Percentiles rank a stretch among this genome's conserved stretches.
phyloP scores from a whole-genome alignment of 2,329 filamentous ascomycete species.

The Penicillium sclerotiorum region DNA sequence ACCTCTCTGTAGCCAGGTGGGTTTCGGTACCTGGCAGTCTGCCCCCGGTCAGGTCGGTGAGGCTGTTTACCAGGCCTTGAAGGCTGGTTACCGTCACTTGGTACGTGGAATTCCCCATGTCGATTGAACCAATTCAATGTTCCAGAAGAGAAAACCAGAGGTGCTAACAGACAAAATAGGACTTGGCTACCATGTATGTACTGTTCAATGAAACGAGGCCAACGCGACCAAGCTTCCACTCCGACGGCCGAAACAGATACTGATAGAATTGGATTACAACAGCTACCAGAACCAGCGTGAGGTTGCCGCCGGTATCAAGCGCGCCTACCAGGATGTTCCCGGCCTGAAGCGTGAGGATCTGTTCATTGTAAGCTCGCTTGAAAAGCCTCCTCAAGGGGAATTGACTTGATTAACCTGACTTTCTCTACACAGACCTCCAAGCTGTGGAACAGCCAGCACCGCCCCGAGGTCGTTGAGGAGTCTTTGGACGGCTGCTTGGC shows the following conservation, averaged over 20 bases:
- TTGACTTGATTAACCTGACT: background rate
- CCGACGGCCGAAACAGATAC: background rate
- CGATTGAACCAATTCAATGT: background rate
- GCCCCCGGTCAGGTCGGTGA: constrained; percentile 43
- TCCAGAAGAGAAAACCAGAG: background rate
- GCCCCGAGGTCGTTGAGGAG: constrained; percentile 54
- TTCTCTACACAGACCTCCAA: constrained; percentile 54
- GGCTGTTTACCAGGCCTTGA: constrained; percentile 43
- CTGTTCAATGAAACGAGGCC: too few species aligned
- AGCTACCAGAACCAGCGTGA: constrained; percentile 37
- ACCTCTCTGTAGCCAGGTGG: constrained; percentile 34
- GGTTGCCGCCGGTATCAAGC: constrained; percentile 15
- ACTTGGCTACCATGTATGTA: constrained; percentile 44
- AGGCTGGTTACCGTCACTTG: constrained; percentile 45
- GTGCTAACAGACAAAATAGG: constrained; percentile 21
- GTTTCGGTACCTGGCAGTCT: constrained; percentile 46
- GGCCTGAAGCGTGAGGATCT: constrained; percentile 45
- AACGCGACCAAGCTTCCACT: too few species aligned
- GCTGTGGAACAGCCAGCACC: constrained; percentile 60
- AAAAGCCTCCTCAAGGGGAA: background rate
- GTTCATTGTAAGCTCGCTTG: constrained; percentile 37
- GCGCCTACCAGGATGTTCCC: constrained; percentile 37
- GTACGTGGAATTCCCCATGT: constrained; percentile 23
- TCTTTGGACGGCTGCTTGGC: constrained; percentile 54
- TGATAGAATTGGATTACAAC: background rate